Evolutionary conservation across 1,284 basidiomycete species (phyloP), one percentile per base, ranked within the genome.

Genomic region (Entoloma clypeatum): DNA sequence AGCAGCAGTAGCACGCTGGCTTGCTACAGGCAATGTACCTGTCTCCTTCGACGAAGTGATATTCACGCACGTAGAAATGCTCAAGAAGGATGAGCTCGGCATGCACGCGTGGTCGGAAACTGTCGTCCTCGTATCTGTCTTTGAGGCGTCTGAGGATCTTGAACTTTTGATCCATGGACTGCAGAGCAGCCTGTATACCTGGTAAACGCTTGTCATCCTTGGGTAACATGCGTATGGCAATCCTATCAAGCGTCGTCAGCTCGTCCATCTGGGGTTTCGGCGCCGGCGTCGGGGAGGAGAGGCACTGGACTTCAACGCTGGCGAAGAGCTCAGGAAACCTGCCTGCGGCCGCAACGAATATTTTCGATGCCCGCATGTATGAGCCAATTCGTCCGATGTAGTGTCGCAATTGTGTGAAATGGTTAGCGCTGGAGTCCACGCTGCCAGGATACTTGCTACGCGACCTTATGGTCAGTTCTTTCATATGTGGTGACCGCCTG

Each of bases 1-100:
- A 42, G 41, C 41, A 42, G 33, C 41, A 42, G 30, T 42, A 42
- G 33, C 41, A 42, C 14, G 41, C 41, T 18, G 41, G 40, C 33
- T 37, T 42, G 33, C 40, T 42, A 18, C 40, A 41, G 40, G 32
- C 40, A 16, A 41, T 36, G 40, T 41, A 41, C 24, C 27, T 41
- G 33, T 42, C 40, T 8, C 25, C n/a, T 5, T 42, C 40, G 28
- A 42, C 23, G 10, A 42, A 42, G 14, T 36, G 22, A 10, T 21
- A 42, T 30, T 25, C 18, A 13, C 36, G 22, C 5, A n/a, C 29
- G 40, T 42, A 13, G 34, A 42, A 42, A n/a, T 36, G 34, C 33
- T 42, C 40, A 9, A 42, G 34, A 22, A 42, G 10, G 33, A 42
- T 42, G 13, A 42, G 24, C 25, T 42, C 40, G 17, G 40, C 40